Conservation (phyloP, 2,329 filamentous ascomycete species). For the Claviceps africana region DNA sequence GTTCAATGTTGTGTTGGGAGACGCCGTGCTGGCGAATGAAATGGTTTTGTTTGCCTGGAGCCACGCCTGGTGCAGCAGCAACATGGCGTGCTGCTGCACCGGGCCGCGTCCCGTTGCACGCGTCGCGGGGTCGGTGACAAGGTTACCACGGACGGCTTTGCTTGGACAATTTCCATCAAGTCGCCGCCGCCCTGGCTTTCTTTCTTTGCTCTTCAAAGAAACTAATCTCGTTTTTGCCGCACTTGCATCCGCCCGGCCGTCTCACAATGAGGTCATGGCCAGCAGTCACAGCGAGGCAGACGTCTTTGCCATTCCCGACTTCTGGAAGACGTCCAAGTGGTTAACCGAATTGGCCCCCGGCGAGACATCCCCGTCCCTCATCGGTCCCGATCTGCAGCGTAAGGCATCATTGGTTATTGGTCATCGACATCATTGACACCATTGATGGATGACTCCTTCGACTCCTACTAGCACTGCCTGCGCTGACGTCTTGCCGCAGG, state of each 20-base stretch:
- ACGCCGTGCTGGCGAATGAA: not conserved
- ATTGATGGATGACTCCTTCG: too few relatives aligned
- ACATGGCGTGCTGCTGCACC: too few relatives aligned
- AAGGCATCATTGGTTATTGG: constrained; percentile 1
- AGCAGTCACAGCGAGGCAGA: constrained; percentile 32
- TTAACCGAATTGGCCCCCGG: constrained; percentile 20
- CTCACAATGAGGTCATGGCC: constrained; percentile 16
- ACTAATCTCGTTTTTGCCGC: not conserved
- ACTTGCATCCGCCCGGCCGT: not conserved
- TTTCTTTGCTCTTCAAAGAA: too few relatives aligned
- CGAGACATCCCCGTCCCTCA: constrained; percentile 23
- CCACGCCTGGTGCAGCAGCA: too few relatives aligned
- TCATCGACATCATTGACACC: too few relatives aligned
- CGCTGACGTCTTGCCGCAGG: not conserved
- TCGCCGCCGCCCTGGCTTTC: too few relatives aligned
- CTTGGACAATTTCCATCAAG: too few relatives aligned
- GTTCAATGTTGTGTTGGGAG: too few relatives aligned
- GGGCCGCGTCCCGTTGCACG: too few relatives aligned
- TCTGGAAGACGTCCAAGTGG: constrained; percentile 42
- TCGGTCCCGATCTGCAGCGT: constrained; percentile 26
- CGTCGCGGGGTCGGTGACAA: not conserved
- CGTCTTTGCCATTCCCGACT: constrained; percentile 49
- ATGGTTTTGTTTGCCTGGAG: not conserved
- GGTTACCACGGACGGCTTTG: too few relatives aligned
- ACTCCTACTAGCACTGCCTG: not conserved